A percentile compares a stretch with the other conserved stretches of the same genome.
Evolutionary conservation across 1,284 basidiomycete genomes (phyloP).

Genomic region (Moniliella sp.): DNA sequence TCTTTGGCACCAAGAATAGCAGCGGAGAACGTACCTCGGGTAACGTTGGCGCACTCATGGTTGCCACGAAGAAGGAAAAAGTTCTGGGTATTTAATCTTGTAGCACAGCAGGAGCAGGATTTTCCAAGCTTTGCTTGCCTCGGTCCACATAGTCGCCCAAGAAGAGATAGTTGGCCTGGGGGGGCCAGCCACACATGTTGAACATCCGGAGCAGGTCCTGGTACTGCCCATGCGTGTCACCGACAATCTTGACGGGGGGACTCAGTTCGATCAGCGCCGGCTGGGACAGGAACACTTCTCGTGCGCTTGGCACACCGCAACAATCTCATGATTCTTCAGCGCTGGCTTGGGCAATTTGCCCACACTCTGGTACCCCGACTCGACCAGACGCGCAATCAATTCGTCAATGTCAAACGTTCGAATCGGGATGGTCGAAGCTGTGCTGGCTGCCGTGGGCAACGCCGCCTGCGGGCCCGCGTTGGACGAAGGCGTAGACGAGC

Average conservation of each 20-base stretch:
- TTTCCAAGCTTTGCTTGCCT: constrained; percentile 92
- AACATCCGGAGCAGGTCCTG: constrained; percentile 92
- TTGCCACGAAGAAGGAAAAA: constrained; percentile 95
- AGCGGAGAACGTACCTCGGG: constrained; percentile 48
- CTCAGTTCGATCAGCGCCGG: constrained; percentile 92
- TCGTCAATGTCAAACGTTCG: constrained; percentile 74
- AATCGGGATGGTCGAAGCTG: too few species aligned
- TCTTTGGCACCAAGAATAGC: background rate
- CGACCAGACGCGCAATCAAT: constrained; percentile 86
- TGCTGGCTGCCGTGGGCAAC: too few species aligned
- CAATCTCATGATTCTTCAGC: constrained; percentile 89
- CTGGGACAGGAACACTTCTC: constrained; percentile 86
- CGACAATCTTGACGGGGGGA: constrained; percentile 96
- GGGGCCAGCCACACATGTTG: constrained; percentile 98
- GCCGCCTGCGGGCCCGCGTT: too few species aligned
- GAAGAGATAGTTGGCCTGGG: constrained; percentile 90
- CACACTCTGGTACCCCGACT: constrained; percentile 89
- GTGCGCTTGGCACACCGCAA: constrained; percentile 77
- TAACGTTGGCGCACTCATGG: constrained; percentile 97
- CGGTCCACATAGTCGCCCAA: constrained; percentile 95
- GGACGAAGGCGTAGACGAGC: too few species aligned
- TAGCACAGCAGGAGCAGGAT: constrained; percentile 88
- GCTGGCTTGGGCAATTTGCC: constrained; percentile 94
- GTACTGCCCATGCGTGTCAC: constrained; percentile 96
- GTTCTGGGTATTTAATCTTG: constrained; percentile 95